Evolutionary conservation across 306 rosid genomes (phyloP).

Genomic region (Prosopis cineraria): DNA sequence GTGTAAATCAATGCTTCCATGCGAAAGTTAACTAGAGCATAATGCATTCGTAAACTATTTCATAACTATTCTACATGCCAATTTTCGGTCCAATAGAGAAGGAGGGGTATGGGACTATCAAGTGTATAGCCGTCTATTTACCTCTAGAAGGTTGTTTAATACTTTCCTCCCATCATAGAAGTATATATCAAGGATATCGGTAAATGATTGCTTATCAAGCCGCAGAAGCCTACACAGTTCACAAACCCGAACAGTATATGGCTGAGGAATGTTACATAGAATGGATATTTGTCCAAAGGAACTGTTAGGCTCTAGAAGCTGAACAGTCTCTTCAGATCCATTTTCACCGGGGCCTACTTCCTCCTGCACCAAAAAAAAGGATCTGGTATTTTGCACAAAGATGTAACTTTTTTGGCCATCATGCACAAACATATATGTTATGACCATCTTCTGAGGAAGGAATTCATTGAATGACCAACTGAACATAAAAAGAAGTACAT

Average conservation of each 20-base stretch:
- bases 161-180: slow-evolving; percentile 90
- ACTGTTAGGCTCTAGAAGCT: slow-evolving; percentile 57
- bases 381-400: slow-evolving; percentile 9
- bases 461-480: slow-evolving; percentile 10
- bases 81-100: neutral
- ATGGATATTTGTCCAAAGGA: slow-evolving; percentile 89
- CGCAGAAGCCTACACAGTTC: slow-evolving; percentile 88
- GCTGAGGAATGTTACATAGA: slow-evolving; percentile 96
- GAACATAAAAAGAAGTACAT: slow-evolving; percentile 22
- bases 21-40: slow-evolving; percentile 20
- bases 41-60: slow-evolving; percentile 4
- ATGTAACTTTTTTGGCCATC: neutral
- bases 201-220: slow-evolving; percentile 88
- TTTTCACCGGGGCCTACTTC: slow-evolving; percentile 70
- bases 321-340: slow-evolving; percentile 73
- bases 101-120: neutral
- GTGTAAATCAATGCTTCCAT: slow-evolving; percentile 23
- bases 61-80: neutral
- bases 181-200: slow-evolving; percentile 83
- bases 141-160: slow-evolving; percentile 93
- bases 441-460: neutral
- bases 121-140: slow-evolving; percentile 33
- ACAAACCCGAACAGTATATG: slow-evolving; percentile 84
- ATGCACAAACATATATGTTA: no score
- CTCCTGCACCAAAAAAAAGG: slow-evolving; percentile 58